phyloP scores from a whole-genome alignment of 2,329 filamentous ascomycete genomes.

The Alternaria angustiovoidea region DNA sequence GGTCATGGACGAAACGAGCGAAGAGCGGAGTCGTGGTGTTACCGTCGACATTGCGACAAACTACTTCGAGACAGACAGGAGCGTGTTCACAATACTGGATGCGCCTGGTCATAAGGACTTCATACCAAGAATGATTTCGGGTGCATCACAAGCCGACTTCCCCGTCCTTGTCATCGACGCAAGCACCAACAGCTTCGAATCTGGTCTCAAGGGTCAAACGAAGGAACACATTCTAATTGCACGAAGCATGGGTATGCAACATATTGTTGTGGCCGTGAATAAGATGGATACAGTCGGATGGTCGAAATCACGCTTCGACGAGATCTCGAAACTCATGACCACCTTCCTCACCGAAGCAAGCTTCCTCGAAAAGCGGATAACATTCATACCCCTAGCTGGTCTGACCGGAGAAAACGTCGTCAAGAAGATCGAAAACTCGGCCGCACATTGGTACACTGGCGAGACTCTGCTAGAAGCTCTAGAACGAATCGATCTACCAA shows the following conservation, averaged over 20 bases:
- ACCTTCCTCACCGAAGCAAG: conserved; percentile 84
- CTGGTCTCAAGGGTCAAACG: conserved; percentile 90
- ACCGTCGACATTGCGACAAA: conserved; percentile 98
- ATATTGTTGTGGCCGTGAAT: conserved; percentile 90
- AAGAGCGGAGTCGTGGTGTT: conserved; percentile 88
- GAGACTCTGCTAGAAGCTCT: conserved; percentile 82
- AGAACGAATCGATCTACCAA: conserved; percentile 78
- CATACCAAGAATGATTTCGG: conserved; percentile 98
- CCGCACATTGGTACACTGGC: conserved; percentile 78
- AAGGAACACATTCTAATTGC: conserved; percentile 91
- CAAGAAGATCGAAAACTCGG: conserved; percentile 61
- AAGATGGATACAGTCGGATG: conserved; percentile 90
- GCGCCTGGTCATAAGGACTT: conserved; percentile 95
- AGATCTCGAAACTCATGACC: conserved; percentile 83
- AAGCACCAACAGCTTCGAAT: conserved; percentile 89
- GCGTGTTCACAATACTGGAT: conserved; percentile 91
- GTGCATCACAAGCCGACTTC: conserved; percentile 94
- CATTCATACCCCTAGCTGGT: conserved; percentile 89
- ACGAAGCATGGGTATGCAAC: conserved; percentile 87
- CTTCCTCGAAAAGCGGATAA: conserved; percentile 81
- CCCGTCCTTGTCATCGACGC: conserved; percentile 94
- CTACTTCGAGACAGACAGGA: conserved; percentile 87
- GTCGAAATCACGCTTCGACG: conserved; percentile 82
- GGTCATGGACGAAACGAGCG: conserved; percentile 91
- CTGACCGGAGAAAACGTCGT: conserved; percentile 88